Percentiles rank a stretch among this genome's conserved stretches.
Conservation (phyloP, 1,284 basidiomycete genomes). For the Golubevia pallescens region DNA sequence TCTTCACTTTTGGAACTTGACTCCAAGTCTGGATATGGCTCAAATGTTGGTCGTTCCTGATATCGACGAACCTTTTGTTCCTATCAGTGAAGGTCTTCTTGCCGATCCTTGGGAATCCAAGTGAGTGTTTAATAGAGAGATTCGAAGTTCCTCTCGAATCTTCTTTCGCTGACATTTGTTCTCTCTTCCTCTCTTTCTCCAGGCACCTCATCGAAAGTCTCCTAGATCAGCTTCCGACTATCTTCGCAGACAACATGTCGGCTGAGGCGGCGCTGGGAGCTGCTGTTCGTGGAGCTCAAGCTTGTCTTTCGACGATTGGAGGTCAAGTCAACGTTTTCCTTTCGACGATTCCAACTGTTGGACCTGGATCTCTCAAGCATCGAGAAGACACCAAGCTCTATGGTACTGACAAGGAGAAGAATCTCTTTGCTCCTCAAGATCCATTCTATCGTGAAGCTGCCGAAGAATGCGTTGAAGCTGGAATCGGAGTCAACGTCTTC, state of each 20-base stretch:
- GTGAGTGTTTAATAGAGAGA: slow-evolving; percentile 65
- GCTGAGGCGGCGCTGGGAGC: slow-evolving; percentile 78
- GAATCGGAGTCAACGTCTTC: slow-evolving; percentile 89
- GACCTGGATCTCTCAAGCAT: slow-evolving; percentile 74
- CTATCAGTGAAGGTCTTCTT: slow-evolving; percentile 77
- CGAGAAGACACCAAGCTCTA: slow-evolving; percentile 76
- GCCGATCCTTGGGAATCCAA: slow-evolving; percentile 77
- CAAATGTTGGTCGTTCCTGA: slow-evolving; percentile 86
- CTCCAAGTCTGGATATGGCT: slow-evolving; percentile 71
- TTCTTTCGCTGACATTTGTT: slow-evolving; percentile 2
- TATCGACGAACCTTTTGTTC: slow-evolving; percentile 87
- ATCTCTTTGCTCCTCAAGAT: slow-evolving; percentile 78
- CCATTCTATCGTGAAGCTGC: slow-evolving; percentile 80
- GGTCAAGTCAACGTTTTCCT: slow-evolving; percentile 87
- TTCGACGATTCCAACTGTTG: slow-evolving; percentile 77
- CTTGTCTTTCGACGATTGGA: slow-evolving; percentile 77
- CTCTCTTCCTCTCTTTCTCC: slow-evolving; percentile 3
- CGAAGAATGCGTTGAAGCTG: slow-evolving; percentile 85
- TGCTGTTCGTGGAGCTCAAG: slow-evolving; percentile 70
- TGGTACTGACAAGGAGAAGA: slow-evolving; percentile 86
- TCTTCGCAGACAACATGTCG: slow-evolving; percentile 70
- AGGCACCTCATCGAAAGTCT: slow-evolving; percentile 73
- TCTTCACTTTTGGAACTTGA: slow-evolving; percentile 88
- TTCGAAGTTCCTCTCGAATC: not conserved
- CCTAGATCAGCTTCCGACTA: slow-evolving; percentile 73